Evolutionary conservation across 352 stramenopile genomes (phyloP), one percentile per base, ranked within the genome.

Genomic region (Phytophthora syringae): DNA sequence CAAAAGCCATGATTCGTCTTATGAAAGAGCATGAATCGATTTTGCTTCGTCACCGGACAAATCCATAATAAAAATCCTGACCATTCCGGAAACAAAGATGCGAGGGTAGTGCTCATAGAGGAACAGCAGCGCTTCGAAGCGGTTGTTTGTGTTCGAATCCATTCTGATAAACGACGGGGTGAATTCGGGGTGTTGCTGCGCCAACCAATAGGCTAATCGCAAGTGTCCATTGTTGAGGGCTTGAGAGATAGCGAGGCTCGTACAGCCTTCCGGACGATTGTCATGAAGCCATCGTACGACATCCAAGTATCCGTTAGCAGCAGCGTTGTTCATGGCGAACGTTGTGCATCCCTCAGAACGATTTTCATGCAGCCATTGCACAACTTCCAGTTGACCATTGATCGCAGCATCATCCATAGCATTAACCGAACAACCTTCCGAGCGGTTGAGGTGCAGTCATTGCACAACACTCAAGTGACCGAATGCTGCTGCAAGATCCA

Each of bases 361-460:
- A 58, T 58, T 36, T 7, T 21, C 13, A 13, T 32, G 20, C 18
- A 56, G 13, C 49, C 49, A 56, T 15, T 34, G 16, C 49, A 56
- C 32, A 7, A 32, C 30, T 34, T 20, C n/a, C 12, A 56, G 12
- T 5, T 44, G 30, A 2, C 49, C 49, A 43, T 42, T 39, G 20
- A 15, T 28, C 7, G 27, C 48, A 12, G 27, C 48, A 15, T 25
- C 3, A 13, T 54, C n/a, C 25, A 54, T 54, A 36, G 30, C 30
- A 2, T 5, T 11, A 36, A 36, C 30, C 13, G 30, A 36, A 36
- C 30, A 36, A 12, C 30, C 30, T 11, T 36, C 30, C 13, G 30
- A 13, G 30, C 30, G 30, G 30, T 36, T 36, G 13, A 36, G 13
- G 30, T 36, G 30, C 30, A 36, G 30, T 11, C 25, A 25, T 28